phyloP scores from a whole-genome alignment of 2,329 filamentous ascomycete species.

The Pleomassaria siparia region DNA sequence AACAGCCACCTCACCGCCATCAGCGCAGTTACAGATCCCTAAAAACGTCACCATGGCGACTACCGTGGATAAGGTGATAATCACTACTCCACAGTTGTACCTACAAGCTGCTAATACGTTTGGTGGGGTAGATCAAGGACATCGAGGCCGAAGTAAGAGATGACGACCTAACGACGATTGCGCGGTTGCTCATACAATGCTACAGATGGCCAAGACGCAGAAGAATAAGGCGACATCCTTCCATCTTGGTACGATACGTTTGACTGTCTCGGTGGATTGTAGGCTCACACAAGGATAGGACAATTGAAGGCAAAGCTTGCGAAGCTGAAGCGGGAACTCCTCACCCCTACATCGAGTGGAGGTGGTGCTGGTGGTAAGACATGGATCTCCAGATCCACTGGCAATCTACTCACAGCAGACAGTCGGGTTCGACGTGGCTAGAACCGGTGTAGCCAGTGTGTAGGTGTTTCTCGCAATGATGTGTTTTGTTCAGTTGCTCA shows the following conservation, averaged over 20 bases:
- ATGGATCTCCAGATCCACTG: neutral
- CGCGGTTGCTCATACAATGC: constrained; percentile 24
- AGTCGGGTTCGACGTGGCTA: constrained; percentile 94
- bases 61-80: constrained; percentile 87
- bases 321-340: constrained; percentile 93
- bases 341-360: constrained; percentile 77
- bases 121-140: constrained; percentile 76
- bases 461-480: constrained; percentile 40
- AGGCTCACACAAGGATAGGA: constrained; percentile 46
- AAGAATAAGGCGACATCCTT: constrained; percentile 96
- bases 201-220: constrained; percentile 89
- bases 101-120: constrained; percentile 29
- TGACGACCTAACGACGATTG: constrained; percentile 13
- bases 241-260: constrained; percentile 66
- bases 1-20: constrained; percentile 2
- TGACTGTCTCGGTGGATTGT: constrained; percentile 3
- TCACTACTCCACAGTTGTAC: constrained; percentile 23
- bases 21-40: constrained; percentile 3
- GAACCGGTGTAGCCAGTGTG: constrained; percentile 95
- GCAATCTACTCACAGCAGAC: constrained; percentile 15
- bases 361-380: constrained; percentile 73
- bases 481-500: neutral
- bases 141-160: constrained; percentile 85
- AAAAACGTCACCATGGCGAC: constrained; percentile 74
- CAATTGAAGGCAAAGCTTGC: constrained; percentile 98